A percentile compares a stretch with the other conserved stretches of the same genome.
Conservation (phyloP, 805 yeast genomes). For the Sporopachydermia lactativora region DNA sequence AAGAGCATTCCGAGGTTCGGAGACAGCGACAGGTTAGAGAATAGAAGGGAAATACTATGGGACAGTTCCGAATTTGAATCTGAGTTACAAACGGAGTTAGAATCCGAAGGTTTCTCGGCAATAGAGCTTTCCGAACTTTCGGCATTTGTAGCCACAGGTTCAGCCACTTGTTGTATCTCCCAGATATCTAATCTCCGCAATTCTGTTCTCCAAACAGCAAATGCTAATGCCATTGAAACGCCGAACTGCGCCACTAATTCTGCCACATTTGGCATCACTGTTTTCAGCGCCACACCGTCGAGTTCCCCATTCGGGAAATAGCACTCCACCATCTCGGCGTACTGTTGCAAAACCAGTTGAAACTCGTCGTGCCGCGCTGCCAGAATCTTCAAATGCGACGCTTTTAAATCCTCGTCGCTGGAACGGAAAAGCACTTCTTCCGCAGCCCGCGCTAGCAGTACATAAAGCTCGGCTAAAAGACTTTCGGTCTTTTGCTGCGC, state of each 20-base stretch:
- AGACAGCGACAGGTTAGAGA: too few species aligned
- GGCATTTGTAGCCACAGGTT: too few species aligned
- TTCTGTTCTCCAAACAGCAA: constrained; percentile 59
- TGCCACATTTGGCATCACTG: constrained; percentile 26
- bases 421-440: constrained; percentile 24
- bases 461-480: constrained; percentile 47
- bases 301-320: constrained; percentile 24
- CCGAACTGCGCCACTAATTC: constrained; percentile 28
- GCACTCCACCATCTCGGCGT: constrained; percentile 41
- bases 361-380: constrained; percentile 64
- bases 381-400: constrained; percentile 51
- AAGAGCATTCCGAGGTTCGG: too few species aligned
- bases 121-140: too few species aligned
- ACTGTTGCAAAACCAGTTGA: constrained; percentile 49
- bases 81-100: too few species aligned
- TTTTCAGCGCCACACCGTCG: constrained; percentile 20
- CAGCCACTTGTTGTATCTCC: too few species aligned
- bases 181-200: too few species aligned
- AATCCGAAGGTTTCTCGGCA: too few species aligned
- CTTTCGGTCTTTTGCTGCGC: constrained; percentile 25
- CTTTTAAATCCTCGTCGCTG: constrained; percentile 14
- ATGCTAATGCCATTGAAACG: constrained; percentile 49
- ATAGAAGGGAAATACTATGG: too few species aligned
- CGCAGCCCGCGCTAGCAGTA: constrained; percentile 40
- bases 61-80: too few species aligned